phyloP scores from a whole-genome alignment of 768 basidiomycete genomes.

The Symmetrospora coprosmae region DNA sequence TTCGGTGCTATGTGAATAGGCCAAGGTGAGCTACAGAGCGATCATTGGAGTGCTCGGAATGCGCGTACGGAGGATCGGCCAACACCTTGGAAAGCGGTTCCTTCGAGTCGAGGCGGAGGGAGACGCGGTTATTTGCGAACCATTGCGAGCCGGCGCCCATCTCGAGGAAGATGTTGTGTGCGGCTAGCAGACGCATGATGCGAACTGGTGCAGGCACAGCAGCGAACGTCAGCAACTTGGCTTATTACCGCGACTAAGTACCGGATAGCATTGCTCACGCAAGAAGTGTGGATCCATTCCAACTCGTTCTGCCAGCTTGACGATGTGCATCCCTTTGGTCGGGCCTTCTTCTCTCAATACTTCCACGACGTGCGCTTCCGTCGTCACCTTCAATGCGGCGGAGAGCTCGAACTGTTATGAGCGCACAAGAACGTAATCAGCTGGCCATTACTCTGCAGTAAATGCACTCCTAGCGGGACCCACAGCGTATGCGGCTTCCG shows the following conservation, averaged over 20 bases:
- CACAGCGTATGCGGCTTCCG: slow-evolving; percentile 16
- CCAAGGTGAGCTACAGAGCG: background rate
- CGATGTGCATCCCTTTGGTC: slow-evolving; percentile 36
- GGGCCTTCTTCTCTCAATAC: slow-evolving; percentile 41
- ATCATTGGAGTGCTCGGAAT: background rate
- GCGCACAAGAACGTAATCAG: slow-evolving; percentile 3
- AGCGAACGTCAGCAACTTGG: background rate
- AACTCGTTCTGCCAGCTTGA: slow-evolving; percentile 37
- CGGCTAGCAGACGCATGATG: slow-evolving; percentile 36
- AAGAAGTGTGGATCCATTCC: slow-evolving; percentile 36
- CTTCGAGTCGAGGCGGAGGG: slow-evolving; percentile 14
- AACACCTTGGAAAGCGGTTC: background rate
- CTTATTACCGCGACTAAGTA: background rate
- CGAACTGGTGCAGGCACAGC: slow-evolving; percentile 26
- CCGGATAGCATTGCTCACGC: slow-evolving; percentile 38
- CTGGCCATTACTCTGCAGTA: background rate
- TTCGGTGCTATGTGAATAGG: background rate
- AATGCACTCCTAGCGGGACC: background rate
- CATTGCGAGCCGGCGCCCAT: slow-evolving; percentile 27
- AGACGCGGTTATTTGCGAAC: slow-evolving; percentile 20
- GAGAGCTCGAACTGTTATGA: slow-evolving; percentile 26
- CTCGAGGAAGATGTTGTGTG: slow-evolving; percentile 36
- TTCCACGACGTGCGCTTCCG: slow-evolving; percentile 39
- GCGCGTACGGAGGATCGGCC: slow-evolving; percentile 1
- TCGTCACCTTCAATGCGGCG: slow-evolving; percentile 34